Conservation (phyloP, 2,329 filamentous ascomycete genomes). For the Kalmusia sp. region DNA sequence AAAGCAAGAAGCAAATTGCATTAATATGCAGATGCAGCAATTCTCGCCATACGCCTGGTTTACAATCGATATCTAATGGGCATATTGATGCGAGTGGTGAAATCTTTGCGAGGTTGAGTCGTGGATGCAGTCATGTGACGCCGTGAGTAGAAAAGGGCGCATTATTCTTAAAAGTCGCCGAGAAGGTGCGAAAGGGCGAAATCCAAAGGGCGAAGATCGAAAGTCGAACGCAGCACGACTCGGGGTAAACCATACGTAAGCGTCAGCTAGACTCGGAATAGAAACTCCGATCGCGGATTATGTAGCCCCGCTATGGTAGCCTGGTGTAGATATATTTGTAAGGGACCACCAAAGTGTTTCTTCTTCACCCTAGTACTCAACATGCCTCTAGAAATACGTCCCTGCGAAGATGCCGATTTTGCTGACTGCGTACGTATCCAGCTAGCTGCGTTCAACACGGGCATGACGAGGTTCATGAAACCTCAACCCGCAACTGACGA, state of each 20-base stretch:
- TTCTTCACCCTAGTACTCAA: not conserved
- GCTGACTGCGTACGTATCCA: conserved; percentile 36
- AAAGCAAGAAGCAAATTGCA: too few relatives aligned
- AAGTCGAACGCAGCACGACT: too few relatives aligned
- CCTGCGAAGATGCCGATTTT: conserved; percentile 34
- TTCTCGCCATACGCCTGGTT: too few relatives aligned
- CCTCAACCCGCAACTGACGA: conserved; percentile 25
- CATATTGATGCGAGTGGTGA: too few relatives aligned
- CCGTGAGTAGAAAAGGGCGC: conserved; percentile 1
- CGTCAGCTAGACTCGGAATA: not conserved
- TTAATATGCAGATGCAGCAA: too few relatives aligned
- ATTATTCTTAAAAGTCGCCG: not conserved
- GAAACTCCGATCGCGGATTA: not conserved
- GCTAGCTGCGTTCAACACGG: conserved; percentile 33
- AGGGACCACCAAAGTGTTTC: not conserved
- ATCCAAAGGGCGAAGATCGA: too few relatives aligned
- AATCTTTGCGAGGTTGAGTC: too few relatives aligned
- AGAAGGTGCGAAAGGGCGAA: not conserved
- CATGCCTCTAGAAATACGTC: conserved; percentile 46
- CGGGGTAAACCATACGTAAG: not conserved
- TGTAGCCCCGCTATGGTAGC: not conserved
- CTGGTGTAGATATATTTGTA: too few relatives aligned
- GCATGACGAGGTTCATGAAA: conserved; percentile 32
- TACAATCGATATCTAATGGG: too few relatives aligned
- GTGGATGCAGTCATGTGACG: too few relatives aligned